Evolutionary conservation across 169 alveolate genomes (phyloP).

Genomic region (Plasmodium relictum): DNA sequence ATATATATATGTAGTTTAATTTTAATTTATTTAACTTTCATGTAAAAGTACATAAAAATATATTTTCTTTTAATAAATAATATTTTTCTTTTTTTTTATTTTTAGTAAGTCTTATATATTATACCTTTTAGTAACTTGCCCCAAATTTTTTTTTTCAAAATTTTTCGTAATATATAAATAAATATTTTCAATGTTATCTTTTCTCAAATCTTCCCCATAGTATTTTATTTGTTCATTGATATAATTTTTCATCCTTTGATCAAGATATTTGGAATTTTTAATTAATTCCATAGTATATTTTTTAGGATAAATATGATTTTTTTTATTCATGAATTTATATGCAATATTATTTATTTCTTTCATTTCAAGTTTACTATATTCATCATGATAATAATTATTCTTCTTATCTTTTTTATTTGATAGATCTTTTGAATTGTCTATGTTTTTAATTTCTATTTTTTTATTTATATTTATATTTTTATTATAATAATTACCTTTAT

Average conservation of each 20-base stretch:
- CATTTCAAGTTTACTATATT: neutral
- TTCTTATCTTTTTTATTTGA: too few relatives aligned
- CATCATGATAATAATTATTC: too few relatives aligned
- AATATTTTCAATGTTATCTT: slow-evolving; percentile 20
- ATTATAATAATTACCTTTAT: too few relatives aligned
- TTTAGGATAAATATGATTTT: neutral
- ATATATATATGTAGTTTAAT: too few relatives aligned
- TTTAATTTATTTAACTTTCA: too few relatives aligned
- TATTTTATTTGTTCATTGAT: slow-evolving; percentile 59
- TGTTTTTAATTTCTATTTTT: too few relatives aligned
- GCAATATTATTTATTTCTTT: neutral
- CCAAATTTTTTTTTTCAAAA: neutral
- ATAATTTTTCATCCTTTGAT: slow-evolving; percentile 33
- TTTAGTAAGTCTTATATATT: too few relatives aligned
- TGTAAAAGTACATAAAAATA: too few relatives aligned
- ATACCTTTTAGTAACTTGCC: slow-evolving; percentile 9
- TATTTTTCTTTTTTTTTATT: too few relatives aligned
- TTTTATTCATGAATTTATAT: neutral
- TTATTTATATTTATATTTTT: too few relatives aligned
- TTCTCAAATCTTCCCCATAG: slow-evolving; percentile 24
- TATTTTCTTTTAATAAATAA: too few relatives aligned
- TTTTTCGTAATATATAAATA: slow-evolving; percentile 8
- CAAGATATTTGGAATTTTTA: slow-evolving; percentile 9
- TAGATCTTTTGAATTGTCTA: too few relatives aligned
- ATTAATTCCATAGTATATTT: slow-evolving; percentile 16